Conservation (phyloP, 2,329 filamentous ascomycete genomes). For the Fusarium marasasianum region DNA sequence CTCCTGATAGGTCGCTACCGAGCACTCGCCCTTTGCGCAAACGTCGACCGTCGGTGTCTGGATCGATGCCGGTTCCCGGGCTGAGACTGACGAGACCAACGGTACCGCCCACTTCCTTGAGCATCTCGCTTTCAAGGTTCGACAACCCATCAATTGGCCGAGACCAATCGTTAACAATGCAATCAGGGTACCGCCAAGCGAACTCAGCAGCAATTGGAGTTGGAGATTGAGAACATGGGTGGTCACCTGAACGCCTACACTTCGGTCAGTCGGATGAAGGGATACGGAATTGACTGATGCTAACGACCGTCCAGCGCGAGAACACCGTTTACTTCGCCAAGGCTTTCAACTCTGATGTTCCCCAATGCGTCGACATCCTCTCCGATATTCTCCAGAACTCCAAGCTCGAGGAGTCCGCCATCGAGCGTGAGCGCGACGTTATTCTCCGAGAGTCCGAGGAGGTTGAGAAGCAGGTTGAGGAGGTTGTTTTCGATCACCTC, state of each 20-base stretch:
- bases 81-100: conserved; percentile 98
- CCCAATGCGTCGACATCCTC: conserved; percentile 96
- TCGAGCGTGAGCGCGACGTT: conserved; percentile 97
- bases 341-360: conserved; percentile 97
- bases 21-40: conserved; percentile 98
- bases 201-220: conserved; percentile 96
- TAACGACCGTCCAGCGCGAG: conserved; percentile 74
- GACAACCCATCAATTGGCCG: conserved; percentile 37
- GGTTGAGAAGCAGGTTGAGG: conserved; percentile 99
- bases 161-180: conserved; percentile 28
- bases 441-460: conserved; percentile 99
- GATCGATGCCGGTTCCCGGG: conserved; percentile 98
- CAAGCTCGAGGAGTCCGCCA: conserved; percentile 91
- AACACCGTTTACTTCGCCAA: conserved; percentile 99
- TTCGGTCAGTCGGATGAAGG: conserved; percentile 73
- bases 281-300: conserved; percentile 30
- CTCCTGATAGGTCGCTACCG: conserved; percentile 82
- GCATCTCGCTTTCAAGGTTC: conserved; percentile 99
- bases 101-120: conserved; percentile 99
- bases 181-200: conserved; percentile 89
- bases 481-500: conserved; percentile 98
- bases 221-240: conserved; percentile 99
- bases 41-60: conserved; percentile 98
- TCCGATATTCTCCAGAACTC: conserved; percentile 99
- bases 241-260: conserved; percentile 99